phyloP scores from a whole-genome alignment of 2,329 filamentous ascomycete genomes.

The Colletotrichum trifolii region DNA sequence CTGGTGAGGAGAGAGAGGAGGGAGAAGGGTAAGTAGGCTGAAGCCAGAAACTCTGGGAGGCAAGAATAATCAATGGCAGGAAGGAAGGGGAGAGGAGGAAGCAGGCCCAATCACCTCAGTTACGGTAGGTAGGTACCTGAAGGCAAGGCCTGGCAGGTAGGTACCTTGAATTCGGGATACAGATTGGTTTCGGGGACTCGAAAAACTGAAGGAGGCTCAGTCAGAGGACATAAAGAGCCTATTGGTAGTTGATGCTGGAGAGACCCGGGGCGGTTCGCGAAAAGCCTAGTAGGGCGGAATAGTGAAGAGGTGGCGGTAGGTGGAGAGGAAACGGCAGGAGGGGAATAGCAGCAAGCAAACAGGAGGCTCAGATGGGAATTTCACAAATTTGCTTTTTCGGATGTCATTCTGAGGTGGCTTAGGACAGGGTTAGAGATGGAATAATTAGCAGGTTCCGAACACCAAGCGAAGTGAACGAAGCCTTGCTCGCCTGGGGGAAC shows the following conservation, averaged over 20 bases:
- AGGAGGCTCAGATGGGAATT: constrained; percentile 18
- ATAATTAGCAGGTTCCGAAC: constrained; percentile 22
- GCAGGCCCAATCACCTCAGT: constrained; percentile 5
- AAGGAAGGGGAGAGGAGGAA: constrained; percentile 3
- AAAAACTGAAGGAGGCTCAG: constrained; percentile 22
- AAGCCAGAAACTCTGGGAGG: too few species aligned
- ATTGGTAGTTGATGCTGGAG: constrained; percentile 27
- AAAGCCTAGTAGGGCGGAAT: constrained; percentile 17
- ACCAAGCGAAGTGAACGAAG: constrained; percentile 29
- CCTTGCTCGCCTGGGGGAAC: constrained; percentile 14
- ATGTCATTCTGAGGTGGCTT: constrained; percentile 19
- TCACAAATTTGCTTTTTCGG: constrained; percentile 31
- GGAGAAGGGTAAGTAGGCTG: constrained; percentile 7
- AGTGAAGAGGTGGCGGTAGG: neutral
- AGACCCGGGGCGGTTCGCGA: neutral
- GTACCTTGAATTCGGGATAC: neutral
- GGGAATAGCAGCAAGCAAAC: constrained; percentile 9
- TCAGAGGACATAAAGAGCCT: constrained; percentile 33
- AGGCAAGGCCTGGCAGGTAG: neutral
- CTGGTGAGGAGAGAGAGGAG: constrained; percentile 8
- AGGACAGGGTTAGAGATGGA: constrained; percentile 13
- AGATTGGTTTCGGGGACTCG: too few species aligned
- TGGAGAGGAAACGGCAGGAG: neutral
- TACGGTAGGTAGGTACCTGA: neutral
- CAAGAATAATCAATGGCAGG: neutral